Evolutionary conservation across 176 grass and related monocot species (phyloP), one percentile per base, ranked within the genome.

Genomic region (Tuctoria greenei): DNA sequence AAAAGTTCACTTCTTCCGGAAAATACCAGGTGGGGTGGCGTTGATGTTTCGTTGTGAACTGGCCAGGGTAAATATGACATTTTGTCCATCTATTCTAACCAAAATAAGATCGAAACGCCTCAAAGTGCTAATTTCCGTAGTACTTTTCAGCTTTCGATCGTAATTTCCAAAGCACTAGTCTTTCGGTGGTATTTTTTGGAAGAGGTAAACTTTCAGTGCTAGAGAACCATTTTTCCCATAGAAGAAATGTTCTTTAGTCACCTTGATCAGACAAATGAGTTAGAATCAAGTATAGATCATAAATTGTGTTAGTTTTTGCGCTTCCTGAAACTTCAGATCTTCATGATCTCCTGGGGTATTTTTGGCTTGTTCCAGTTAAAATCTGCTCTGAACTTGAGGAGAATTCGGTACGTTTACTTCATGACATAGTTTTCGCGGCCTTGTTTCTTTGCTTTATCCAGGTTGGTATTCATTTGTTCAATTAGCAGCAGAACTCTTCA

Each of bases 191-290:
- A 31, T 31, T 31, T 31, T 31, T 3, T 31, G 31, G 31, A 31
- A 3, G 31, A 31, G 31, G 31, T 31, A 31, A 31, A 31, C 31
- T 31, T 31, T 31, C n/a, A 31, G 31, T 3, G 31, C 31, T 31
- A 31, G 31, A 31, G 31, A 31, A 31, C 31, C 31, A 31, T 31
- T 31, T 31, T 1, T 31, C 31, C 23, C 31, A 60, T 50, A 60
- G 42, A 21, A 11, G 51, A 66, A 66, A 73, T 72, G 16, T 55
- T 83, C 24, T 65, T 25, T 16, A 49, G 24, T 40, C 31, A 63
- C 38, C 5, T 50, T 77, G 27, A 60, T 78, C 11, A 64, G 59
- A 21, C 23, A 58, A 28, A 28, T 36, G 74, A 24, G 25, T 20
- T 26, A 58, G 18, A 55, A 24, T 51, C 7, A 60, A 58, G 17